phyloP scores from a whole-genome alignment of 352 stramenopile genomes.

The Phytophthora europaea region DNA sequence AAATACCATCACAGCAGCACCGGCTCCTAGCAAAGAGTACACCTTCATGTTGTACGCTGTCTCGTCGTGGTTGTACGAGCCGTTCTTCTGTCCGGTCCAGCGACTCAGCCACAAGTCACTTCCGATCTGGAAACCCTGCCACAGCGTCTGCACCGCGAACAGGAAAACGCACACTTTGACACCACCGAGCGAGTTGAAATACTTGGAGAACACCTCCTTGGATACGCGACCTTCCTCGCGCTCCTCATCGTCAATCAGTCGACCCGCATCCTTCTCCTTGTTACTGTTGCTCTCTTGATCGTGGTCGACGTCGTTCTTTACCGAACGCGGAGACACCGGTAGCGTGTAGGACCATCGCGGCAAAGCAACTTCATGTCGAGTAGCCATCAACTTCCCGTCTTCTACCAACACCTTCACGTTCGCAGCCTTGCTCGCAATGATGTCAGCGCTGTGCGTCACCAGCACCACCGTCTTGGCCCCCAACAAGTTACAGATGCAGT shows the following conservation, averaged over 20 bases:
- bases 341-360: constrained; percentile 17
- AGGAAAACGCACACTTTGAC: constrained; percentile 32
- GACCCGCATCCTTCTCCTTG: constrained; percentile 15
- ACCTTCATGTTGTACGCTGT: constrained; percentile 42
- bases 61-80: constrained; percentile 27
- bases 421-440: constrained; percentile 42
- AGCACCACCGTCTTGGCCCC: constrained; percentile 81
- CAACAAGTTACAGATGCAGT: constrained; percentile 47
- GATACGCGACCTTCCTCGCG: constrained; percentile 56
- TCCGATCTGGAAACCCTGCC: constrained; percentile 48
- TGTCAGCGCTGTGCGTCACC: constrained; percentile 92
- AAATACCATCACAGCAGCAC: constrained; percentile 46
- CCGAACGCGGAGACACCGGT: constrained; percentile 4
- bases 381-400: constrained; percentile 27
- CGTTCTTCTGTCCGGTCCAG: constrained; percentile 47
- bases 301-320: background rate
- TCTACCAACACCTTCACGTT: constrained; percentile 44
- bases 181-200: constrained; percentile 55
- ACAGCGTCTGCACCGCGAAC: constrained; percentile 33
- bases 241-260: constrained; percentile 54
- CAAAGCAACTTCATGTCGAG: constrained; percentile 17
- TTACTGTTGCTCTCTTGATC: constrained; percentile 1
- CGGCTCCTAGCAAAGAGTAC: constrained; percentile 40
- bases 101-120: constrained; percentile 49
- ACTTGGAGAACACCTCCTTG: constrained; percentile 45